A percentile compares a stretch with the other conserved stretches of the same genome.
Evolutionary conservation across 2,329 filamentous ascomycete species (phyloP).

Genomic region (Alternaria angustiovoidea): DNA sequence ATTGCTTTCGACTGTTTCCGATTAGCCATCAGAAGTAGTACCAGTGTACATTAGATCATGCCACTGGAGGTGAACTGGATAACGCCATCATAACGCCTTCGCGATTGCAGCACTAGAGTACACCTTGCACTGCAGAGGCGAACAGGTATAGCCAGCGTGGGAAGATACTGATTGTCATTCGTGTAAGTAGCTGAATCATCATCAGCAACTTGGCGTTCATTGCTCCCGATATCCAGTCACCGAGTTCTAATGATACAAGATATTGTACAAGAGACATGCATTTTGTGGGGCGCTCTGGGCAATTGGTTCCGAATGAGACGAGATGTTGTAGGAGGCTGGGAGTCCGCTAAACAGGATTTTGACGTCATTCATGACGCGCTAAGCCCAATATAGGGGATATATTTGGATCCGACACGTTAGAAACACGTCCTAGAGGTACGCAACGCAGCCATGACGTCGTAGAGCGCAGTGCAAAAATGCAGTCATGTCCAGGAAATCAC

Average conservation of each 20-base stretch:
- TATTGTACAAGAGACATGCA: background rate
- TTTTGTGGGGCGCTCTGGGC: too few species aligned
- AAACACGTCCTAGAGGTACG: background rate
- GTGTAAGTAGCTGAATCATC: too few species aligned
- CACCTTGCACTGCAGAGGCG: too few species aligned
- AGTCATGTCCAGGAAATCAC: background rate
- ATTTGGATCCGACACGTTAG: background rate
- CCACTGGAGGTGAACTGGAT: background rate
- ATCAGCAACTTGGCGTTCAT: too few species aligned
- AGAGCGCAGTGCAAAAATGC: background rate
- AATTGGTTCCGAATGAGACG: background rate
- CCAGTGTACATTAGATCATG: background rate
- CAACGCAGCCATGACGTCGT: background rate
- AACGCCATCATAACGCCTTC: background rate
- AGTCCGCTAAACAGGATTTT: background rate
- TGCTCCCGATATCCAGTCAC: background rate
- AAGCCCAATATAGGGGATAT: background rate
- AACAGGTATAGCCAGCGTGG: too few species aligned
- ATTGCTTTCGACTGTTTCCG: background rate
- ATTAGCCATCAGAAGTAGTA: background rate
- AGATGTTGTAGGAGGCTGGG: background rate
- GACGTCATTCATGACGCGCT: background rate
- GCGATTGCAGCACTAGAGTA: too few species aligned
- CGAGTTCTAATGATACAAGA: accelerated
- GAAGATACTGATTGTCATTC: too few species aligned